Conservation (phyloP, 2,329 filamentous ascomycete species). For the Ambrosiella cleistominuta region DNA sequence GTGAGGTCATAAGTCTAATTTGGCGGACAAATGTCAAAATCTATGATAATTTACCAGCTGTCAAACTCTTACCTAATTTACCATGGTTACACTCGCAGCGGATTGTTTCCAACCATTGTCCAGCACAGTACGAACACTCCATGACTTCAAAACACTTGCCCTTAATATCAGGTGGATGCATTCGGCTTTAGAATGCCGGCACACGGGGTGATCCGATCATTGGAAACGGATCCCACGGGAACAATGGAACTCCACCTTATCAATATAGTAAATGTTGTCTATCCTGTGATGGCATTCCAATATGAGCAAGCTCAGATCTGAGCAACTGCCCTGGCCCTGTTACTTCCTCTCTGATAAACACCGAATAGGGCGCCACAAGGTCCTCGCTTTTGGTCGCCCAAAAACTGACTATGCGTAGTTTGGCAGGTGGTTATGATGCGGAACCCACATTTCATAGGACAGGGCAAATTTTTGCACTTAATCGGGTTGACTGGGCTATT, state of each 20-base stretch:
- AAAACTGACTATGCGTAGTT: conserved; percentile 5
- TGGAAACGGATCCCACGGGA: not conserved
- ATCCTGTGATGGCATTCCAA: too few relatives aligned
- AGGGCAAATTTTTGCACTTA: not conserved
- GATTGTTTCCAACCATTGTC: not conserved
- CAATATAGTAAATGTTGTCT: too few relatives aligned
- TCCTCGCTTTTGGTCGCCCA: not conserved
- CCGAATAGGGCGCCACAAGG: not conserved
- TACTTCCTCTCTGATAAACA: not conserved
- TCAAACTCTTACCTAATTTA: not conserved
- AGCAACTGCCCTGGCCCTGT: conserved; percentile 1
- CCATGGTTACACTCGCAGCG: not conserved
- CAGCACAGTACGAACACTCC: not conserved
- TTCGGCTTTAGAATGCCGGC: not conserved
- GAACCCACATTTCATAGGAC: not conserved
- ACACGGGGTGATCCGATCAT: not conserved
- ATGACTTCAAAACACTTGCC: not conserved
- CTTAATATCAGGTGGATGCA: not conserved
- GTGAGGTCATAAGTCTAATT: not conserved
- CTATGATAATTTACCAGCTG: not conserved
- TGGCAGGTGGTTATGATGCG: conserved; percentile 6
- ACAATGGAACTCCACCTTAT: not conserved
- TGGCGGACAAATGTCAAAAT: not conserved
- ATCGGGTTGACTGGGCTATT: not conserved
- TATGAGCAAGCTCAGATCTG: not conserved